Conservation (phyloP, 164 flowering plant species). For the Nelumbo lutea region DNA sequence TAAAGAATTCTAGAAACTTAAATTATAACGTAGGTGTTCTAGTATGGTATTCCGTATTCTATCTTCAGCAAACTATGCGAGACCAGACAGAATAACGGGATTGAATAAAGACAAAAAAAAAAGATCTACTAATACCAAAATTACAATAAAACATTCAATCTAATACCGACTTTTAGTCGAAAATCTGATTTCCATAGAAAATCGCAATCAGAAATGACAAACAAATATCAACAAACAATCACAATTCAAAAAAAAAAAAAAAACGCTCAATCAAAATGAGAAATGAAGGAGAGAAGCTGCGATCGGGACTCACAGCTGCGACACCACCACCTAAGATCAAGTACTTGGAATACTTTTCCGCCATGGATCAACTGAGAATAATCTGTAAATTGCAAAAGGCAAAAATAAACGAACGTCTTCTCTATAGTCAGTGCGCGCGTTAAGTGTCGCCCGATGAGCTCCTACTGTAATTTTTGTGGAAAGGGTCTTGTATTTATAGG, state of each 20-base stretch:
- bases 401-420: too few relatives aligned
- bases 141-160: too few relatives aligned
- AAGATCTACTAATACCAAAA: too few relatives aligned
- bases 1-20: too few relatives aligned
- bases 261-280: neutral
- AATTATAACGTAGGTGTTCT: too few relatives aligned
- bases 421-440: neutral
- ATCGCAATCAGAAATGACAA: too few relatives aligned
- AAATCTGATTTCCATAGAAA: too few relatives aligned
- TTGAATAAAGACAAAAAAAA: too few relatives aligned
- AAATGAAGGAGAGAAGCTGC: neutral
- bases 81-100: too few relatives aligned
- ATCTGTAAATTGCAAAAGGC: neutral
- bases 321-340: constrained; percentile 96
- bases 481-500: neutral
- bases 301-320: constrained; percentile 58
- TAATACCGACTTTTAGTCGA: too few relatives aligned
- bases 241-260: neutral
- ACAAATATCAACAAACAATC: neutral
- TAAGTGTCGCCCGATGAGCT: neutral
- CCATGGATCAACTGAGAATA: constrained; percentile 43
- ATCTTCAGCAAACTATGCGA: too few relatives aligned
- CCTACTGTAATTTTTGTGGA: neutral
- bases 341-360: constrained; percentile 78
- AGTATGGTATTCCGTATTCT: too few relatives aligned